Evolutionary conservation across 257 asterid genomes (phyloP).

Genomic region (Echites panduratus): DNA sequence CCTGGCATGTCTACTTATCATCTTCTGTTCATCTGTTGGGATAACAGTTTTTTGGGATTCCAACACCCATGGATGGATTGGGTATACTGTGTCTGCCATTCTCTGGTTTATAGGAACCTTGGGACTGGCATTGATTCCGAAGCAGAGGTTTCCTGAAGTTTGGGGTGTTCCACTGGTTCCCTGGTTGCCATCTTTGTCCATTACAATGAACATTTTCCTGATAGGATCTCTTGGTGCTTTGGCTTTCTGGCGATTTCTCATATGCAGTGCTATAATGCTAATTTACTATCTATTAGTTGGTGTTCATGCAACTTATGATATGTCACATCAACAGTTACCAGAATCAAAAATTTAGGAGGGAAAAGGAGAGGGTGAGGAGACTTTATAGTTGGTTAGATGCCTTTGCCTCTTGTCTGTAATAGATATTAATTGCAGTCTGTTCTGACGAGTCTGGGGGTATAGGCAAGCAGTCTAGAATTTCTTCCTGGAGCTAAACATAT

Average conservation of each 20-base stretch:
- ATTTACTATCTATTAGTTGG: constrained; percentile 77
- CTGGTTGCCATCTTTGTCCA: constrained; percentile 77
- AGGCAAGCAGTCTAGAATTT: not conserved
- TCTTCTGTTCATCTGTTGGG: constrained; percentile 59
- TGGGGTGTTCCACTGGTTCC: constrained; percentile 99
- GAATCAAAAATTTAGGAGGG: constrained; percentile 31
- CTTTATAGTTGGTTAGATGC: constrained; percentile 18
- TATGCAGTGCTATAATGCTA: constrained; percentile 70
- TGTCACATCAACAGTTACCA: constrained; percentile 43
- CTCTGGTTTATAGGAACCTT: constrained; percentile 62
- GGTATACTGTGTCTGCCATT: constrained; percentile 35
- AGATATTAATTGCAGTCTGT: not conserved
- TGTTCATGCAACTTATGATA: constrained; percentile 84
- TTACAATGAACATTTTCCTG: constrained; percentile 62
- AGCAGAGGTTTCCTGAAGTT: constrained; percentile 58
- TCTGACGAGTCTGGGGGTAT: not conserved
- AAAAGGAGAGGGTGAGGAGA: constrained; percentile 9
- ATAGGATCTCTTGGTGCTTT: constrained; percentile 74
- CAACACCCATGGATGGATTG: constrained; percentile 36
- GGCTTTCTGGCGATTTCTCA: constrained; percentile 67
- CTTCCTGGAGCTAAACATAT: not conserved
- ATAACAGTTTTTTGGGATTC: constrained; percentile 48
- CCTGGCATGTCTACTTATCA: constrained; percentile 31
- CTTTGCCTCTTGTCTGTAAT: not conserved
- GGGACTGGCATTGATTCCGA: constrained; percentile 67